Percentiles rank a stretch among this genome's conserved stretches.
These are phyloP conservation scores for Nakazawaea ambrosiae DNA, from an alignment of 805 yeast species.

Conservation along the genomic window DNA sequence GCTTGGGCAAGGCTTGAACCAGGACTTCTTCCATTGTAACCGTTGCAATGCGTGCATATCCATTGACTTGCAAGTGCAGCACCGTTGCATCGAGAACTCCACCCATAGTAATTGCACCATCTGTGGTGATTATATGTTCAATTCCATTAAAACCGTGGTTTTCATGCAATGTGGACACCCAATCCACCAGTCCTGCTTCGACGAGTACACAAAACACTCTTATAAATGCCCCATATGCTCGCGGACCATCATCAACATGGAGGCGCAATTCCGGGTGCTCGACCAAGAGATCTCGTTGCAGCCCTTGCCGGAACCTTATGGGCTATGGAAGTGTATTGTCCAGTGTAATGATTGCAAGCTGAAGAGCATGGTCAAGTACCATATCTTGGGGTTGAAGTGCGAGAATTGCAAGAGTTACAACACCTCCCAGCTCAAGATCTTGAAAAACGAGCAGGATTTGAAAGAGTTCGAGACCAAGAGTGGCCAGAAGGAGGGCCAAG, in stretches of 20 bases:
- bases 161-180: constrained; percentile 95
- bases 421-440: constrained; percentile 62
- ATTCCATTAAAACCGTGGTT: constrained; percentile 73
- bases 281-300: constrained; percentile 77
- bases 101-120: constrained; percentile 92
- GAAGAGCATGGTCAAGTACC: constrained; percentile 67
- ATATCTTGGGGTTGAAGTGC: constrained; percentile 82
- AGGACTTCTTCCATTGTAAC: constrained; percentile 87
- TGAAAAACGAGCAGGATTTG: constrained; percentile 9
- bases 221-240: constrained; percentile 92
- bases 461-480: background rate
- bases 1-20: constrained; percentile 79
- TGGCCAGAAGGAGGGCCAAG: background rate
- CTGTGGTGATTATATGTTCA: constrained; percentile 86
- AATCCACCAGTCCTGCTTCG: constrained; percentile 79
- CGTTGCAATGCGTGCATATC: constrained; percentile 86
- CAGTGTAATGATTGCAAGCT: constrained; percentile 87
- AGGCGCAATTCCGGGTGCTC: constrained; percentile 76
- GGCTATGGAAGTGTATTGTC: constrained; percentile 66
- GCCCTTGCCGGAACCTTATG: constrained; percentile 75
- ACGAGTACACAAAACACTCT: constrained; percentile 72
- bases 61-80: constrained; percentile 68
- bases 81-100: constrained; percentile 78
- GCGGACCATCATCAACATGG: constrained; percentile 79
- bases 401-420: constrained; percentile 84